Evolutionary conservation across 1,284 basidiomycete genomes (phyloP), one percentile per base, ranked within the genome.

Genomic region (Lentinus polychrous): DNA sequence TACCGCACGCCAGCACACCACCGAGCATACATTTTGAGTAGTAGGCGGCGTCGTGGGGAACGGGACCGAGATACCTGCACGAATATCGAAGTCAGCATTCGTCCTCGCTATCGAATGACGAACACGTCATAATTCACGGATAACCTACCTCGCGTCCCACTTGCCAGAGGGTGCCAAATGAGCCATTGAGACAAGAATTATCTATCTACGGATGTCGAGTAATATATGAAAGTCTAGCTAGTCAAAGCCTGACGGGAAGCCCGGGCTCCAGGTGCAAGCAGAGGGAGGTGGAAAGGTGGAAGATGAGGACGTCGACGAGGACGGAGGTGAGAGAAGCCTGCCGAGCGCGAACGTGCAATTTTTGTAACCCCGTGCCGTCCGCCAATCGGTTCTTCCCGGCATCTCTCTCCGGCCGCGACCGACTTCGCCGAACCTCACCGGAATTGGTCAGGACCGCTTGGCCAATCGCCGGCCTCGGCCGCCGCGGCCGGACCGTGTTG

Each of bases 1-100:
- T 51, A 73, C 93, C 91, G 64, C 94, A 97, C 55, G 94, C 92
- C 59, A 95, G 79, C 57, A 81, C 79, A 82, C 94, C 93, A 63
- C 92, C 93, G 55, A 97, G 75, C 81, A 88, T 81, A 64, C 81
- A 83, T 69, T 88, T 88, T 61, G 80, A 66, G 64, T 89, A 89
- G 75, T 89, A 89, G 40, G 69, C 70, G 48, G 69, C 38, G 60
- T 89, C 85, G 63, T 89, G 86, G 58, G 82, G 83, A 49, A 88
- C 76, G 61, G 86, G 82, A 48, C 84, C 83, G 49, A 78, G 66
- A 58, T 76, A 75, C 63, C 84, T 83, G 53, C 31, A 46, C 15
- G 40, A 39, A n/a, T 44, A 34, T 50, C 56, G 35, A 54, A 18
- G 17, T 33, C 33, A 36, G 1, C 27, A 46, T 15, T 37, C 22